These are phyloP conservation scores for Chrysoporthe puriensis DNA, from an alignment of 2,329 filamentous ascomycete genomes.

Conservation along the genomic window DNA sequence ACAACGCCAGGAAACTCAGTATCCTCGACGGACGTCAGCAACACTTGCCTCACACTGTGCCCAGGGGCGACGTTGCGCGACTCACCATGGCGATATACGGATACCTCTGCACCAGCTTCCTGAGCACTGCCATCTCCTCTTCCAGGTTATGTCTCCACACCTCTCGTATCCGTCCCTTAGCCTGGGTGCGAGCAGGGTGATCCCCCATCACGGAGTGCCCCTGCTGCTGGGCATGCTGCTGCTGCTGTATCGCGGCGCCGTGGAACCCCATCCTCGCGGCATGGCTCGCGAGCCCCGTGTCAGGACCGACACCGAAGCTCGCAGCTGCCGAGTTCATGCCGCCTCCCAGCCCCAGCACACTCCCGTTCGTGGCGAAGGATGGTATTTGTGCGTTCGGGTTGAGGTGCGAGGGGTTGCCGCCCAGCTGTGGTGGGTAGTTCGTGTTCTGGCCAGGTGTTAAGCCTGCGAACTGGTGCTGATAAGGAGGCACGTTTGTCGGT, in stretches of 20 bases:
- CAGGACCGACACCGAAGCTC: slow-evolving; percentile 60
- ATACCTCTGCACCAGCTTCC: slow-evolving; percentile 85
- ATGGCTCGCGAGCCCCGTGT: slow-evolving; percentile 80
- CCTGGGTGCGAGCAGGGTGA: slow-evolving; percentile 58
- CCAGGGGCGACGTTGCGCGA: slow-evolving; percentile 10
- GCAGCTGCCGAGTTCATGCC: slow-evolving; percentile 50
- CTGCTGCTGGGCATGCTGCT: slow-evolving; percentile 48
- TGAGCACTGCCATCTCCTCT: slow-evolving; percentile 85
- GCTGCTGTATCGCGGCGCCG: slow-evolving; percentile 61
- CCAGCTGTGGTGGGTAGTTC: slow-evolving; percentile 56
- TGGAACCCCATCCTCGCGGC: slow-evolving; percentile 89
- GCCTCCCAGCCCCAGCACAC: slow-evolving; percentile 60
- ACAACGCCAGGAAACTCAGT: slow-evolving; percentile 99
- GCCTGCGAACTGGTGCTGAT: slow-evolving; percentile 58
- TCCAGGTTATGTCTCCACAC: slow-evolving; percentile 93
- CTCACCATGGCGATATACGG: slow-evolving; percentile 97
- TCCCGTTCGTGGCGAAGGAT: slow-evolving; percentile 65
- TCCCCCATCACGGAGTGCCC: slow-evolving; percentile 48
- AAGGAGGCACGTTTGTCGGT: slow-evolving; percentile 49
- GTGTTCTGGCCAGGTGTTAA: slow-evolving; percentile 54
- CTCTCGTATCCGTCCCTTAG: slow-evolving; percentile 85
- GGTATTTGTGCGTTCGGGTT: slow-evolving; percentile 70
- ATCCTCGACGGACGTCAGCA: slow-evolving; percentile 61
- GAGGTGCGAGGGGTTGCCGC: slow-evolving; percentile 72
- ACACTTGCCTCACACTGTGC: background rate